Evolutionary conservation across 2,329 filamentous ascomycete genomes (phyloP).

Genomic region (Cladosporium velox): DNA sequence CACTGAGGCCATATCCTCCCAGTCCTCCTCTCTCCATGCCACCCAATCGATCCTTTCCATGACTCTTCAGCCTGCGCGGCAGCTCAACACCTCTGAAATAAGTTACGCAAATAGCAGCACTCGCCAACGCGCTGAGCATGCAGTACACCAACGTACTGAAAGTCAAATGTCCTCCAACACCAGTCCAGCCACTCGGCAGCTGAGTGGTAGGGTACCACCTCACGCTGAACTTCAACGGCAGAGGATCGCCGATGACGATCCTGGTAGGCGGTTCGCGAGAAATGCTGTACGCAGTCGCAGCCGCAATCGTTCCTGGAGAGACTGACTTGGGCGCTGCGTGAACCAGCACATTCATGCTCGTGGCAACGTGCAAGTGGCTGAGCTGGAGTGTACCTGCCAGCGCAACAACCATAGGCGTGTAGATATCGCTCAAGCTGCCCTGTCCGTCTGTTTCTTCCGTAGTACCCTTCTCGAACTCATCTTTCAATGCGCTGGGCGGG

Average conservation of each 20-base stretch:
- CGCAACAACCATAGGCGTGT: conserved; percentile 84
- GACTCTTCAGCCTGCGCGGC: conserved; percentile 55
- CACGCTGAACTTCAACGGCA: conserved; percentile 77
- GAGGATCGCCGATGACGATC: conserved; percentile 82
- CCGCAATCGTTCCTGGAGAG: conserved; percentile 75
- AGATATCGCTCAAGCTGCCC: conserved; percentile 47
- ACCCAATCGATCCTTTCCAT: conserved; percentile 56
- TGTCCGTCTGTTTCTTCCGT: conserved; percentile 41
- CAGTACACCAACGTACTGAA: conserved; percentile 54
- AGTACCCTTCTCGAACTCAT: conserved; percentile 36
- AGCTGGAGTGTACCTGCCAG: conserved; percentile 85
- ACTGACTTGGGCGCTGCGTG: conserved; percentile 61
- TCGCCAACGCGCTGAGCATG: conserved; percentile 48
- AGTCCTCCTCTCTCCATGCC: conserved; percentile 43
- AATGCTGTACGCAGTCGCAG: conserved; percentile 82
- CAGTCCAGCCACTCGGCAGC: conserved; percentile 60
- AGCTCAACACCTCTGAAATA: conserved; percentile 58
- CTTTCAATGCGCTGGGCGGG: conserved; percentile 40
- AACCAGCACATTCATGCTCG: conserved; percentile 84
- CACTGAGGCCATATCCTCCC: conserved; percentile 41
- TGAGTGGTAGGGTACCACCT: conserved; percentile 81
- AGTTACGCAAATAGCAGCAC: conserved; percentile 53
- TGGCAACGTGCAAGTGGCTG: conserved; percentile 87
- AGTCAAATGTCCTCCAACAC: conserved; percentile 54
- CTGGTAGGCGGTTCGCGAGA: conserved; percentile 58